A percentile compares a stretch with the other conserved stretches of the same genome.
Evolutionary conservation across 495 filamentous ascomycete species (phyloP).

Genomic region (Neurospora sp.): DNA sequence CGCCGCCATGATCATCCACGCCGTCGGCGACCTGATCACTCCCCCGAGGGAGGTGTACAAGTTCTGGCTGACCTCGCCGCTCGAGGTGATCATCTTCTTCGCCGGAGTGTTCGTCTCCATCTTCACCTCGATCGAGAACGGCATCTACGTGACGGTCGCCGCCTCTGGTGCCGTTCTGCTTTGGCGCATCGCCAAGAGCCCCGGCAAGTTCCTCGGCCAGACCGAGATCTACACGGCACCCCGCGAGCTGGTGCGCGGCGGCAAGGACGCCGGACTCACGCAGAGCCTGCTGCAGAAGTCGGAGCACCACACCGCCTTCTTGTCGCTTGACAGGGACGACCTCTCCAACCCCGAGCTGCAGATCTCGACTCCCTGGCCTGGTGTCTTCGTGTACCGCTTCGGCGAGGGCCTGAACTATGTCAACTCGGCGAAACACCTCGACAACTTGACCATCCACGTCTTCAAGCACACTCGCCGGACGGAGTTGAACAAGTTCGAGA

Average conservation of each 20-base stretch:
- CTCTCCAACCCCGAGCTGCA: constrained; percentile 32
- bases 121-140: constrained; percentile 42
- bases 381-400: constrained; percentile 43
- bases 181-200: constrained; percentile 35
- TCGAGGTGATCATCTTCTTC: constrained; percentile 43
- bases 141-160: constrained; percentile 41
- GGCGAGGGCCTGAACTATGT: constrained; percentile 43
- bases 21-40: constrained; percentile 41
- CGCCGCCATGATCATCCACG: constrained; percentile 43
- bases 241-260: constrained; percentile 6
- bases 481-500: constrained; percentile 23
- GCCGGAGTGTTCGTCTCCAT: constrained; percentile 42
- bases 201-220: constrained; percentile 31
- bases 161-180: constrained; percentile 33
- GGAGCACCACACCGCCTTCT: constrained; percentile 25
- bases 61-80: constrained; percentile 41
- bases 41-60: constrained; percentile 37
- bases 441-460: constrained; percentile 33
- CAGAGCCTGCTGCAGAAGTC: background rate
- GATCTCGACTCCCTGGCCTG: constrained; percentile 33
- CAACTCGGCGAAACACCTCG: constrained; percentile 39
- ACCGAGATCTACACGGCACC: constrained; percentile 14
- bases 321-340: constrained; percentile 32
- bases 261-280: constrained; percentile 1
- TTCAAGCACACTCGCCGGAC: constrained; percentile 33